Conservation (phyloP, 2,329 filamentous ascomycete species). For the Dactylellina leptospora region DNA sequence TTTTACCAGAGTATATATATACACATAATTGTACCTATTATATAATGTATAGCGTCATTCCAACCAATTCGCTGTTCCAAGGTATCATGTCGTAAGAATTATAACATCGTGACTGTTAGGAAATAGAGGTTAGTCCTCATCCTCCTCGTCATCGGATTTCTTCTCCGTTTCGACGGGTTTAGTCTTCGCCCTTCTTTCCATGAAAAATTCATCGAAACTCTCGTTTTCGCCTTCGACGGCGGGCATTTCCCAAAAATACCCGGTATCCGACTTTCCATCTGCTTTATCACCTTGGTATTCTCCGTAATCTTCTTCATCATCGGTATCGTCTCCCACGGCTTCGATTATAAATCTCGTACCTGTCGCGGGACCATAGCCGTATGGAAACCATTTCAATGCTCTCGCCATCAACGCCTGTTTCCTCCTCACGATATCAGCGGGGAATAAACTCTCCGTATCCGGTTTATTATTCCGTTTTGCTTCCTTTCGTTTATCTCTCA, state of each 20-base stretch:
- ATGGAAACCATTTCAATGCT: conserved; percentile 64
- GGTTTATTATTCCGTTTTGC: background rate
- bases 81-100: background rate
- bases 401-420: conserved; percentile 61
- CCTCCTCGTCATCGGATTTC: conserved; percentile 8
- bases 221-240: conserved; percentile 29
- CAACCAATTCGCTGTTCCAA: background rate
- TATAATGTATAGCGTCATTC: conserved; percentile 42
- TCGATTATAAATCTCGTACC: conserved; percentile 63
- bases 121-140: background rate
- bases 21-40: conserved; percentile 43
- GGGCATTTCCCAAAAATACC: conserved; percentile 43
- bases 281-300: conserved; percentile 60
- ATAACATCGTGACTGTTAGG: background rate
- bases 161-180: background rate
- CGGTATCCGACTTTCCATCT: conserved; percentile 54
- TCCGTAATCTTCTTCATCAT: conserved; percentile 63
- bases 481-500: conserved; percentile 13
- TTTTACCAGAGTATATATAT: conserved; percentile 28
- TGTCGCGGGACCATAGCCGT: conserved; percentile 63
- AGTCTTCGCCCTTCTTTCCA: conserved; percentile 42
- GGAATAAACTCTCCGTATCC: conserved; percentile 55
- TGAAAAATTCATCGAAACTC: conserved; percentile 47
- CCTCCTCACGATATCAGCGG: conserved; percentile 60
- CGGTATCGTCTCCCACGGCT: conserved; percentile 62